These are phyloP conservation scores for Fusarium sp. DNA, from an alignment of 2,329 filamentous ascomycete species.

Conservation along the genomic window DNA sequence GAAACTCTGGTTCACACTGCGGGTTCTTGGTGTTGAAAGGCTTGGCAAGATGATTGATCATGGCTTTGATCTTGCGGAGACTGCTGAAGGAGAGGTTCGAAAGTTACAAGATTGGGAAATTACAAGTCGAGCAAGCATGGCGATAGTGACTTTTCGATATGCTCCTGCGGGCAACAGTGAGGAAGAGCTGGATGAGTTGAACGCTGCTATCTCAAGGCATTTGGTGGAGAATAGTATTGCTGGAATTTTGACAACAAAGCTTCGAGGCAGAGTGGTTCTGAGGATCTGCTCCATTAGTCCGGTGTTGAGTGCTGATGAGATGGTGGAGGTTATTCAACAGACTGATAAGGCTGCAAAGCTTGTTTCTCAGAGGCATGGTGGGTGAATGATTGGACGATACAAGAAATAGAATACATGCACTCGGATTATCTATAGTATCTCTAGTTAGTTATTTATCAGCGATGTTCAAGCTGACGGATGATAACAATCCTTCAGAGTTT, in stretches of 20 bases:
- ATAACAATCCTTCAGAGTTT: too few species aligned
- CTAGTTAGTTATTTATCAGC: too few species aligned
- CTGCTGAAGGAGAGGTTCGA: not conserved
- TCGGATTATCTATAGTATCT: too few species aligned
- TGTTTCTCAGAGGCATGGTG: not conserved
- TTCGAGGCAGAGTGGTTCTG: not conserved
- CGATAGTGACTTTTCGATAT: constrained; percentile 19
- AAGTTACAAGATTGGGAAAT: not conserved
- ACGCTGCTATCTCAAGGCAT: not conserved
- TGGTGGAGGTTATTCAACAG: not conserved
- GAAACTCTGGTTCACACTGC: constrained; percentile 13
- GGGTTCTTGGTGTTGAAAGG: constrained; percentile 4
- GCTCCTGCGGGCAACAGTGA: not conserved
- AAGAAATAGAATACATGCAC: too few species aligned
- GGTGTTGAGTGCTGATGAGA: not conserved
- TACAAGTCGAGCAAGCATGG: constrained; percentile 15
- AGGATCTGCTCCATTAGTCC: constrained; percentile 18
- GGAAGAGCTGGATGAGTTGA: not conserved
- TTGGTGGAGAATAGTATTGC: not conserved
- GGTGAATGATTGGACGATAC: not conserved
- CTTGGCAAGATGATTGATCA: constrained; percentile 5
- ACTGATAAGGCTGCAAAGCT: not conserved
- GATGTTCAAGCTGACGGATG: too few species aligned
- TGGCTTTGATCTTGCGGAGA: constrained; percentile 1
- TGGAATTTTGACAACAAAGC: constrained; percentile 8